Evolutionary conservation across 2,329 filamentous ascomycete genomes (phyloP).

Genomic region (Fusarium sp.): DNA sequence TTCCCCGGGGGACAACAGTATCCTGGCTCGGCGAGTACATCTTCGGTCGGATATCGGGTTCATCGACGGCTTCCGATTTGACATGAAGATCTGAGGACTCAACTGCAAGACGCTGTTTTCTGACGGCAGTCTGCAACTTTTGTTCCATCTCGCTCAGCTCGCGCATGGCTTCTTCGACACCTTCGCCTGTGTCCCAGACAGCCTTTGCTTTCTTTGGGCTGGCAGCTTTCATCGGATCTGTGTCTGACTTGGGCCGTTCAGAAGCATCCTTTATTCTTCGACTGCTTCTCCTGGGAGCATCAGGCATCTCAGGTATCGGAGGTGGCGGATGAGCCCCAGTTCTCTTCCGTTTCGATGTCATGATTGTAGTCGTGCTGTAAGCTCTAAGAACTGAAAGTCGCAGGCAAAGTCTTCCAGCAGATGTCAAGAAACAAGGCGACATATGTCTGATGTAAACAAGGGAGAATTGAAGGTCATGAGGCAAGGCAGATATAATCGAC

Average conservation of each 20-base stretch:
- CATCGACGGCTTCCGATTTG: neutral
- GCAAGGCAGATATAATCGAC: neutral
- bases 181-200: conserved; percentile 27
- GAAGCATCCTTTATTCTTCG: conserved; percentile 32
- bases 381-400: conserved; percentile 1
- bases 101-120: conserved; percentile 58
- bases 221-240: neutral
- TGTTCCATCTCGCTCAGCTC: conserved; percentile 61
- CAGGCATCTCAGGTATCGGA: conserved; percentile 28
- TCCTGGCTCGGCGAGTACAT: neutral
- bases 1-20: conserved; percentile 2
- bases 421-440: conserved; percentile 1
- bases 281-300: conserved; percentile 41
- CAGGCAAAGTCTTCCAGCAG: conserved; percentile 7
- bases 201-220: neutral
- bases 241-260: neutral
- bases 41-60: conserved; percentile 9
- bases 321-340: conserved; percentile 31
- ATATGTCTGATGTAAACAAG: neutral
- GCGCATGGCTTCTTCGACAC: conserved; percentile 53
- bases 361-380: conserved; percentile 28
- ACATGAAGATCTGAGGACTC: conserved; percentile 50
- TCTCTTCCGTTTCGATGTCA: conserved; percentile 54
- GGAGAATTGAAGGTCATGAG: neutral
- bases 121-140: conserved; percentile 53